Evolutionary conservation across 108 stramenopile genomes (phyloP), one percentile per base, ranked within the genome.

Genomic region (Parietichytrium sp.): DNA sequence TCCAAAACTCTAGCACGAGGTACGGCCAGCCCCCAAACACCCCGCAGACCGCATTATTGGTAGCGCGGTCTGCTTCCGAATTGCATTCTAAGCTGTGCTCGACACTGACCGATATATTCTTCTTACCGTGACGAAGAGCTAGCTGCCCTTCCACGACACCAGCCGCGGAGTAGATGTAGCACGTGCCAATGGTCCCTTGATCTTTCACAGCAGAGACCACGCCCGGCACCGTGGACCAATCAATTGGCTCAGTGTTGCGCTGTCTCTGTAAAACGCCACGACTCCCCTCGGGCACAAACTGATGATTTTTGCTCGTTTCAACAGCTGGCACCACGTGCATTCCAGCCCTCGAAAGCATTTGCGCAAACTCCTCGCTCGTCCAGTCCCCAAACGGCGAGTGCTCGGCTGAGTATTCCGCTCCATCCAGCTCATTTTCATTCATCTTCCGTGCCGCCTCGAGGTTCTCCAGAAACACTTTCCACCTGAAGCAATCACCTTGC

Each of bases 21-120:
- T 72, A 42, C 20, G 61, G 61, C 61, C 61, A 72, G 61, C 61
- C 61, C 6, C 61, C 61, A 27, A 72, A 72, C 20, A 45, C 61
- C 0, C 61, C 61, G 20, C 61, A 72, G 33, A 45, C 61, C 6
- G 61, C 61, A 72, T 45, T 72, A 31, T 33, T 72, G 10, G 23
- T 33, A n/a, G 10, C 61, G 16, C n/a, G 13, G 15, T n/a, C 45
- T 12, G 8, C 42, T 27, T 72, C 61, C 10, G 18, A n/a, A 20
- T 72, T 42, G 61, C 61, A 72, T 42, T 72, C 61, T n/a, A 72
- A 23, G 2, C 20, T 23, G 3, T 72, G 61, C 33, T 72, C 61
- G 8, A 27, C 61, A 25, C 61, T 72, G 8, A 72, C 61, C 38
- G 25, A 6, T 33, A 25, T 42, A 42, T 38, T 38, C 15, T 27